phyloP scores from a whole-genome alignment of 2,329 filamentous ascomycete genomes.

The Neofusicoccum parvum region DNA sequence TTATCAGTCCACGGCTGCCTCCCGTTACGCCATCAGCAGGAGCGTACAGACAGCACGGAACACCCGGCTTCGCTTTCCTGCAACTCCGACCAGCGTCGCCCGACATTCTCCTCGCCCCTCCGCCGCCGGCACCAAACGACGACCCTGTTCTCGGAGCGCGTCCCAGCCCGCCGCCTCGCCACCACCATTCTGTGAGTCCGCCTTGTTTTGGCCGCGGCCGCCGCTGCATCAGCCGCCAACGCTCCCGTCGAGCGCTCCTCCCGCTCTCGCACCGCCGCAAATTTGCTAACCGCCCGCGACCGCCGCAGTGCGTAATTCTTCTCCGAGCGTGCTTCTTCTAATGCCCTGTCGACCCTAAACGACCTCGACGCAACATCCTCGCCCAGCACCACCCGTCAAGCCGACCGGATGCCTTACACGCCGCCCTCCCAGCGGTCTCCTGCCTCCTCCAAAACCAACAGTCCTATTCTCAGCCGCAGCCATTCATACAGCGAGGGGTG shows the following conservation, averaged over 20 bases:
- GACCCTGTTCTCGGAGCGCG: constrained; percentile 2
- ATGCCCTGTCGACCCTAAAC: constrained; percentile 45
- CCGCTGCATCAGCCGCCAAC: neutral
- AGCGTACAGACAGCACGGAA: constrained; percentile 15
- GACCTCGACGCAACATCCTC: constrained; percentile 36
- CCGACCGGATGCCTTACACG: constrained; percentile 79
- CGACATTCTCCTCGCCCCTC: neutral
- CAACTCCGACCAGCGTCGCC: neutral
- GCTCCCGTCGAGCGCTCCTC: neutral
- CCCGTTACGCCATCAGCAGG: constrained; percentile 19
- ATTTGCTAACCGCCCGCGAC: neutral
- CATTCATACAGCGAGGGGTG: constrained; percentile 50
- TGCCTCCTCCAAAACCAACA: constrained; percentile 57
- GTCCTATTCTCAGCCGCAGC: constrained; percentile 52
- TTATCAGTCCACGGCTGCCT: constrained; percentile 20
- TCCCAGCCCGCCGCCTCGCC: constrained; percentile 9
- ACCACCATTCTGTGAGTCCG: constrained; percentile 19
- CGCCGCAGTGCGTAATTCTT: constrained; percentile 30
- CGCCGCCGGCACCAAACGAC: neutral
- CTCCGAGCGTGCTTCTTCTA: constrained; percentile 38
- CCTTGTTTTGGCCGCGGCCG: neutral
- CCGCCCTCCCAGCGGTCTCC: constrained; percentile 70
- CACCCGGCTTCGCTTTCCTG: constrained; percentile 17
- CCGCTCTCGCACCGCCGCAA: neutral
- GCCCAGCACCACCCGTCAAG: constrained; percentile 31